These are phyloP conservation scores for Plasmodium sp. DNA, from an alignment of 169 alveolate genomes.

Conservation along the genomic window DNA sequence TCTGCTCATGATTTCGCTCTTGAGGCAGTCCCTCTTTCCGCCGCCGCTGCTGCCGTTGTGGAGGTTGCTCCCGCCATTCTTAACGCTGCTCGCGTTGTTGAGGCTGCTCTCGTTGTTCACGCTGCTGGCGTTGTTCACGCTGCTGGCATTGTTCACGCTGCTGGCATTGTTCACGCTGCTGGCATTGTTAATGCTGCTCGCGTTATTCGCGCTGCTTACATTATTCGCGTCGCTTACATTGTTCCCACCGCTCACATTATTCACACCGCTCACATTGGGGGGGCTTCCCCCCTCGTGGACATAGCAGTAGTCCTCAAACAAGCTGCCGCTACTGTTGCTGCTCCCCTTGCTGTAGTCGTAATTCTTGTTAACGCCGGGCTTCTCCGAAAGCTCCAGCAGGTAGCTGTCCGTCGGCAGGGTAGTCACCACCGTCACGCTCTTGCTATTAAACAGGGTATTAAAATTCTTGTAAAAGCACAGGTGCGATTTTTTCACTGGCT, in stretches of 20 bases:
- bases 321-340: not conserved
- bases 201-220: not conserved
- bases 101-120: not conserved
- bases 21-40: not conserved
- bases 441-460: conserved; percentile 27
- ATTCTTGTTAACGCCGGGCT: not conserved
- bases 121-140: not conserved
- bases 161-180: not conserved
- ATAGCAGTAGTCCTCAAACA: conserved; percentile 18
- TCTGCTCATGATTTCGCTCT: not conserved
- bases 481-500: conserved; percentile 35
- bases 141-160: not conserved
- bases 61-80: not conserved
- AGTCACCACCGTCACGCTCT: conserved; percentile 21
- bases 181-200: not conserved
- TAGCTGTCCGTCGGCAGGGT: conserved; percentile 60
- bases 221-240: not conserved
- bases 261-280: not conserved
- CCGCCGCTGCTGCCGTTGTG: not conserved
- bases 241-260: not conserved
- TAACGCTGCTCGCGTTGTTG: not conserved
- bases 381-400: conserved; percentile 35
- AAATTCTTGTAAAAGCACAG: conserved; percentile 51
- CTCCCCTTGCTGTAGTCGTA: conserved; percentile 16
- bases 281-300: not conserved